Evolutionary conservation across 495 filamentous ascomycete genomes (phyloP).

Genomic region (Hyaloscypha finlandica): DNA sequence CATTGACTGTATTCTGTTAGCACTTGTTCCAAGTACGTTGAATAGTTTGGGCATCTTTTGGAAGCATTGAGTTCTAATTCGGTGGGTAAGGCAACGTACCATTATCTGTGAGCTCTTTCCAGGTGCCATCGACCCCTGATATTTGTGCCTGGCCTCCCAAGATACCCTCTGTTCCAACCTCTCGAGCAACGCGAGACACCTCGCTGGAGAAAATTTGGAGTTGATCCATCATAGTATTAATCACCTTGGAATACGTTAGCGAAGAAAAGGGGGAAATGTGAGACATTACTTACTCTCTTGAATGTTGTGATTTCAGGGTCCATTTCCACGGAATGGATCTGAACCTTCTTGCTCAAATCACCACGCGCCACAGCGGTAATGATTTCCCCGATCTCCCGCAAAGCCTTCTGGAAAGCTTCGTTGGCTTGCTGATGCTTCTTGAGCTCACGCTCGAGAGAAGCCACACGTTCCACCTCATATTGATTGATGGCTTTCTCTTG

Average conservation of each 20-base stretch:
- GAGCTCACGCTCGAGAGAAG: conserved; percentile 80
- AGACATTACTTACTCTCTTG: conserved; percentile 67
- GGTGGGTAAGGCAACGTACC: conserved; percentile 48
- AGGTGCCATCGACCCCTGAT: conserved; percentile 92
- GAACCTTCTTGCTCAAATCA: conserved; percentile 96
- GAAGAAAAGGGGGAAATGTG: conserved; percentile 17
- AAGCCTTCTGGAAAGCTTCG: conserved; percentile 95
- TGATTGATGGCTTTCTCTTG: conserved; percentile 61
- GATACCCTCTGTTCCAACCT: conserved; percentile 96
- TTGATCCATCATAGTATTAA: conserved; percentile 99
- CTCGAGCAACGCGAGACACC: conserved; percentile 92
- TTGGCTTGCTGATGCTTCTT: conserved; percentile 98
- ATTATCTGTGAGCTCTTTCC: conserved; percentile 97
- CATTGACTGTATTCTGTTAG: conserved; percentile 70
- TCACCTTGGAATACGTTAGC: conserved; percentile 34
- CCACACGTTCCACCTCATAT: conserved; percentile 55
- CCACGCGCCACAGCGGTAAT: conserved; percentile 94
- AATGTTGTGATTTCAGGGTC: conserved; percentile 99
- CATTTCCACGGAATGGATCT: conserved; percentile 95
- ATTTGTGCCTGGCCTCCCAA: conserved; percentile 97
- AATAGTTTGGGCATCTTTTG: background rate
- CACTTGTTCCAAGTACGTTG: background rate
- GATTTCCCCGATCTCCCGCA: conserved; percentile 96
- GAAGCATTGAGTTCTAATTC: background rate
- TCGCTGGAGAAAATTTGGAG: conserved; percentile 96